A percentile compares a stretch with the other conserved stretches of the same genome.
Conservation (phyloP, 225 moss, liverwort and hornwort species). For the Anthoceros angustus region DNA sequence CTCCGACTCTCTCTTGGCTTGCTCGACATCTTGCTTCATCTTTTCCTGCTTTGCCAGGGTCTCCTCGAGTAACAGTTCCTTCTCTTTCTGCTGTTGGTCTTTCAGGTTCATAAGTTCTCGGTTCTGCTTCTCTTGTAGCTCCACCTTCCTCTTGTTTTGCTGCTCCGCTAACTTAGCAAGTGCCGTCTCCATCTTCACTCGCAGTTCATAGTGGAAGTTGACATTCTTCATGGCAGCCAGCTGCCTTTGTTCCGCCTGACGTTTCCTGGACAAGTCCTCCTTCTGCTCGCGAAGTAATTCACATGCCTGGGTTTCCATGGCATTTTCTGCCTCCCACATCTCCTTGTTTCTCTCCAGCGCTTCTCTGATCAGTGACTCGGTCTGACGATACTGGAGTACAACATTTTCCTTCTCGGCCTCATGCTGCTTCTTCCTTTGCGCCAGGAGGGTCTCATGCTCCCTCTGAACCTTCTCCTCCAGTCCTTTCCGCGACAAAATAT, state of each 20-base stretch:
- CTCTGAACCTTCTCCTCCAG: background rate
- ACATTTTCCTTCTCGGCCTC: background rate
- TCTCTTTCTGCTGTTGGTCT: background rate
- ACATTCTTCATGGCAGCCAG: background rate
- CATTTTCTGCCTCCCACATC: background rate
- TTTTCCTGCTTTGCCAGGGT: background rate
- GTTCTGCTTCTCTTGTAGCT: background rate
- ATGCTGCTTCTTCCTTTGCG: background rate
- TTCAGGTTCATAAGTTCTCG: background rate
- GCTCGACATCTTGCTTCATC: background rate
- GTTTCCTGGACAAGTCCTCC: background rate
- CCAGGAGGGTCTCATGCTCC: background rate
- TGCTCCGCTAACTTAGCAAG: background rate
- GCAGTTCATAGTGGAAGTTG: background rate
- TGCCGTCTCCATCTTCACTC: background rate
- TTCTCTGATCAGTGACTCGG: background rate
- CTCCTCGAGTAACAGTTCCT: background rate
- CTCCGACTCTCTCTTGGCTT: background rate
- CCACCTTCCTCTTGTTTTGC: background rate
- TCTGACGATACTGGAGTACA: background rate
- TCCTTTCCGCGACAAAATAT: background rate
- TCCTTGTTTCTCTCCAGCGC: background rate
- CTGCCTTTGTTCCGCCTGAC: background rate
- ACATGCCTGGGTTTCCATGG: background rate
- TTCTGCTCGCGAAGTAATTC: background rate